Conservation (phyloP, 805 yeast genomes). For the Wickerhamiella domercqiae region DNA sequence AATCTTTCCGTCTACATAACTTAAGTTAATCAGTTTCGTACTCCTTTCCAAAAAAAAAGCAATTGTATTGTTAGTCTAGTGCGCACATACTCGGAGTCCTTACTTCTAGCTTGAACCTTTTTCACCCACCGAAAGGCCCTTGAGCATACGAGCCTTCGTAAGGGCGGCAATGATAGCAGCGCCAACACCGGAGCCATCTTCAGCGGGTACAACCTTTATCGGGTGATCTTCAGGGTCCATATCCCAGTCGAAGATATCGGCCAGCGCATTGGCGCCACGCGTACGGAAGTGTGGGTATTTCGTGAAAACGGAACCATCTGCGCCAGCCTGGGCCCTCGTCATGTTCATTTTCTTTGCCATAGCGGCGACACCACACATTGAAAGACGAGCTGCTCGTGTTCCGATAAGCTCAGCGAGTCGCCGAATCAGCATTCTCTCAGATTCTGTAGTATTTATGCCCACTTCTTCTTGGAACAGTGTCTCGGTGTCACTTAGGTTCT, state of each 20-base stretch:
- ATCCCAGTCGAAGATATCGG: slow-evolving; percentile 78
- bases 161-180: slow-evolving; percentile 97
- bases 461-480: slow-evolving; percentile 46
- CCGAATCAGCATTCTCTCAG: slow-evolving; percentile 73
- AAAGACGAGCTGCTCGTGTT: slow-evolving; percentile 79
- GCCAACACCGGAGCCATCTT: slow-evolving; percentile 98
- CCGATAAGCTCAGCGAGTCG: slow-evolving; percentile 77
- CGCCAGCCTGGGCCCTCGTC: slow-evolving; percentile 65
- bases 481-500: slow-evolving; percentile 61
- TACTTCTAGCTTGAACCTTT: slow-evolving; percentile 4
- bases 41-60: neutral
- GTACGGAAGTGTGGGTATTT: slow-evolving; percentile 83
- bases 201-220: slow-evolving; percentile 75
- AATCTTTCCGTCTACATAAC: neutral
- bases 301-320: slow-evolving; percentile 93
- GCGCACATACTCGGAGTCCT: too few relatives aligned
- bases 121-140: slow-evolving; percentile 33
- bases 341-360: slow-evolving; percentile 74
- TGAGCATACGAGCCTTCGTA: slow-evolving; percentile 61
- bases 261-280: slow-evolving; percentile 75
- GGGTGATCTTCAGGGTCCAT: slow-evolving; percentile 49
- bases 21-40: neutral
- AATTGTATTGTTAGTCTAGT: too few relatives aligned
- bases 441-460: slow-evolving; percentile 47
- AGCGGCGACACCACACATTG: slow-evolving; percentile 92